These are phyloP conservation scores for Sporothrix curviconia DNA, from an alignment of 2,329 filamentous ascomycete genomes.

Conservation along the genomic window DNA sequence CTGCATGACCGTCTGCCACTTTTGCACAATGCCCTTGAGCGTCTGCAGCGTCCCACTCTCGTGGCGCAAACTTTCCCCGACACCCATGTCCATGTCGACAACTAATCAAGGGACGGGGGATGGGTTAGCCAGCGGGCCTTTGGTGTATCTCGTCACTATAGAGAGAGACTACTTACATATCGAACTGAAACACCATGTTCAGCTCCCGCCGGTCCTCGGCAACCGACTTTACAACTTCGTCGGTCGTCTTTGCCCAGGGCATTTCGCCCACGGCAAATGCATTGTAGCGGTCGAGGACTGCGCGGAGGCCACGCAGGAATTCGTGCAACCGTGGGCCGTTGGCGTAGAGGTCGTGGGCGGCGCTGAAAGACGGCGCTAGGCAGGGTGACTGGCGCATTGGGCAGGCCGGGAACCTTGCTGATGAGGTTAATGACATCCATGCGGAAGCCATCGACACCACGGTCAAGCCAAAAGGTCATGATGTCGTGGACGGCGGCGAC, in stretches of 20 bases:
- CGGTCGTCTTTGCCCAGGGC: neutral
- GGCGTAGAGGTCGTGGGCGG: neutral
- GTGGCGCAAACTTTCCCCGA: neutral
- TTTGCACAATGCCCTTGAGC: neutral
- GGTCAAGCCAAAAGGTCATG: conserved; percentile 72
- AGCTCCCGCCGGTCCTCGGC: neutral
- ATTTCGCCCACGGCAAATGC: neutral
- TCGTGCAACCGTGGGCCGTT: neutral
- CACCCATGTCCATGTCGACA: neutral
- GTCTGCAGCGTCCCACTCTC: neutral
- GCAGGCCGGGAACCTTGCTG: conserved; percentile 51
- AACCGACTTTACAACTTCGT: neutral
- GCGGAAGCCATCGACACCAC: conserved; percentile 65
- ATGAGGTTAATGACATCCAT: conserved; percentile 69
- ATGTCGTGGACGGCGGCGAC: conserved; percentile 59
- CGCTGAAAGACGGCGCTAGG: neutral
- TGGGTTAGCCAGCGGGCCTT: neutral
- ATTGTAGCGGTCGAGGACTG: neutral
- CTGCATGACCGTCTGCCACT: conserved; percentile 39
- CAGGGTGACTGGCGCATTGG: conserved; percentile 39
- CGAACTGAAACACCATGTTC: neutral
- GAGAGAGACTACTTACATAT: neutral
- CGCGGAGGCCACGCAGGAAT: neutral
- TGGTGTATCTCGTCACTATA: neutral
- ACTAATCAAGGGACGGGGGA: neutral